phyloP scores from a whole-genome alignment of 257 asterid species.

The Solanum pinnatisectum region DNA sequence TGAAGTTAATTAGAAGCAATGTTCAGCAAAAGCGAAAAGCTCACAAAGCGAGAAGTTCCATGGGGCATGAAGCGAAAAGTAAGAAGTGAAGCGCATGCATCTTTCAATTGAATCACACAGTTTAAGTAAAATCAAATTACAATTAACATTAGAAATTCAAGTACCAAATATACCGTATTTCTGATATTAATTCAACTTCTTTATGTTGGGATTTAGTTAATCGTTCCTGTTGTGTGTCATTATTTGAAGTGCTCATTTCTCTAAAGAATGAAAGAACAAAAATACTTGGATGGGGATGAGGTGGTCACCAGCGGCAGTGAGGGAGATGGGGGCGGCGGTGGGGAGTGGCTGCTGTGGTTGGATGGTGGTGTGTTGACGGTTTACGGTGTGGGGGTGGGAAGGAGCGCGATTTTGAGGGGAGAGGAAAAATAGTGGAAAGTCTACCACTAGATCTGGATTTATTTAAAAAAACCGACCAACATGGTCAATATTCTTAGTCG shows the following conservation, averaged over 20 bases:
- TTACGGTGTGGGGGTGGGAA: neutral
- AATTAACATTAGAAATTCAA: too few relatives aligned
- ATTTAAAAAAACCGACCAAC: neutral
- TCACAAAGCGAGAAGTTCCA: too few relatives aligned
- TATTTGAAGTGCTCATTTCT: neutral
- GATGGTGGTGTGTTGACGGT: neutral
- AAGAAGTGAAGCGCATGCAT: too few relatives aligned
- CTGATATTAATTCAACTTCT: too few relatives aligned
- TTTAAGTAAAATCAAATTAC: too few relatives aligned
- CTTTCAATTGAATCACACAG: too few relatives aligned
- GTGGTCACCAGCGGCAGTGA: neutral
- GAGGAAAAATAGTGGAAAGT: neutral
- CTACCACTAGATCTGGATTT: neutral
- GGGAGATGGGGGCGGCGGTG: neutral
- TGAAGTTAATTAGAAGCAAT: too few relatives aligned
- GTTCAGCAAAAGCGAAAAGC: too few relatives aligned
- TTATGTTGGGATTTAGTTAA: too few relatives aligned
- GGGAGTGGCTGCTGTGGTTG: neutral
- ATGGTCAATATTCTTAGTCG: too few relatives aligned
- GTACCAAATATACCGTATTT: too few relatives aligned
- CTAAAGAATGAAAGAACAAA: neutral
- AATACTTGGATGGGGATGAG: neutral
- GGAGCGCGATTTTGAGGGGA: neutral
- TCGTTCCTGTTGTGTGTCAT: neutral
- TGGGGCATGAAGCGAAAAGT: too few relatives aligned